Evolutionary conservation across 192 early-diverging fungal genomes (phyloP).

Genomic region (Podila verticillata): DNA sequence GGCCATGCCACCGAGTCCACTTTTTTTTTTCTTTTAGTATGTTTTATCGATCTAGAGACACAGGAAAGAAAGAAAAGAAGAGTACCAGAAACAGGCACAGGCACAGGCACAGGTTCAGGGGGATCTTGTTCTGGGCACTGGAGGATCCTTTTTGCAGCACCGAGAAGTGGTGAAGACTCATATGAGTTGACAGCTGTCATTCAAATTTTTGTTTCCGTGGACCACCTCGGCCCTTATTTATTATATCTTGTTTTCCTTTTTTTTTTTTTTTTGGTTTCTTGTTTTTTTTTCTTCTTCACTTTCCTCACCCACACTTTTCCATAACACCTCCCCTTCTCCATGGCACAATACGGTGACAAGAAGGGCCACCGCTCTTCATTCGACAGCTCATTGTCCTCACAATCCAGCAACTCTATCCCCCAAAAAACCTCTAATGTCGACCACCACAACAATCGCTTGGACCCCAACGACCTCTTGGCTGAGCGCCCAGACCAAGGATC

Average conservation of each 20-base stretch:
- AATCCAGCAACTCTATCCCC: slow-evolving; percentile 18
- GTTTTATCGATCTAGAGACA: neutral
- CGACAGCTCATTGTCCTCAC: slow-evolving; percentile 14
- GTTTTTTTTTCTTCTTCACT: neutral
- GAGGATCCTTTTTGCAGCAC: too few species aligned
- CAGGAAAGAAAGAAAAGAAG: neutral
- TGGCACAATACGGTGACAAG: slow-evolving; percentile 10
- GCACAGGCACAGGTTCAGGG: neutral
- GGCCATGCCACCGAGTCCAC: neutral
- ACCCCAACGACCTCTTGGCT: slow-evolving; percentile 29
- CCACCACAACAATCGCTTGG: neutral
- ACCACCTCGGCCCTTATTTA: neutral
- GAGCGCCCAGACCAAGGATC: slow-evolving; percentile 56
- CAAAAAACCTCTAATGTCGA: neutral
- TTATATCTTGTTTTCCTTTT: neutral
- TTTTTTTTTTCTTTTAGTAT: slow-evolving; percentile 1
- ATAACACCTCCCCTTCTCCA: neutral
- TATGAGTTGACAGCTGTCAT: too few species aligned
- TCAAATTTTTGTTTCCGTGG: too few species aligned
- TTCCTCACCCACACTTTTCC: neutral
- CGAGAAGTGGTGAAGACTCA: too few species aligned
- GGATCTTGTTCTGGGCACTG: too few species aligned
- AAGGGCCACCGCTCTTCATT: neutral
- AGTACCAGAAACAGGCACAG: neutral
- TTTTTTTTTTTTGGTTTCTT: neutral